A percentile compares a stretch with the other conserved stretches of the same genome.
Conservation (phyloP, 495 filamentous ascomycete species). For the Daldinia decipiens region DNA sequence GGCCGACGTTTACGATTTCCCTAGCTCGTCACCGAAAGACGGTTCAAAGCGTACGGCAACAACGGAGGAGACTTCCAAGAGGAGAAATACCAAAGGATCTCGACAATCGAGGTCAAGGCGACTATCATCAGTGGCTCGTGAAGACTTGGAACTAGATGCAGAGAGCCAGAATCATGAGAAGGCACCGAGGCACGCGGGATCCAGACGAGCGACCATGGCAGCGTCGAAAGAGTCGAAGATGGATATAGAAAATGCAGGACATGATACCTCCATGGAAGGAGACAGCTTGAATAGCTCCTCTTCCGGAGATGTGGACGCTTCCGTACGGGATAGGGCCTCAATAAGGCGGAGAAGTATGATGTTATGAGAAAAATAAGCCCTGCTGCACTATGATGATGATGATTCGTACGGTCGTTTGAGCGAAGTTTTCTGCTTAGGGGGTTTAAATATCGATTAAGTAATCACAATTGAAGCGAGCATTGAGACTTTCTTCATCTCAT, state of each 20-base stretch:
- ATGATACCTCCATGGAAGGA: slow-evolving; percentile 37
- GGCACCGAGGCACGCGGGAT: slow-evolving; percentile 13
- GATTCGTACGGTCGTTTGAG: slow-evolving; percentile 33
- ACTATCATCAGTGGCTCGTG: slow-evolving; percentile 38
- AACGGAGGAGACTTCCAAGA: slow-evolving; percentile 27
- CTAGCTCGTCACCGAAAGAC: slow-evolving; percentile 42
- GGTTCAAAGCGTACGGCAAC: slow-evolving; percentile 23
- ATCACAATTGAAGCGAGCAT: slow-evolving; percentile 15
- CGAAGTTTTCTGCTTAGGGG: slow-evolving; percentile 12
- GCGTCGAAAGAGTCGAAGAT: slow-evolving; percentile 47
- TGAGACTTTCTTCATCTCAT: slow-evolving; percentile 10
- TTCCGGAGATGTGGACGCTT: slow-evolving; percentile 17
- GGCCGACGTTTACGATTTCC: slow-evolving; percentile 51
- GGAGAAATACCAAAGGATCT: slow-evolving; percentile 22
- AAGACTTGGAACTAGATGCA: slow-evolving; percentile 38
- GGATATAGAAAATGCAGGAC: slow-evolving; percentile 27
- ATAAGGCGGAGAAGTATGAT: slow-evolving; percentile 65
- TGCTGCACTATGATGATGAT: slow-evolving; percentile 33
- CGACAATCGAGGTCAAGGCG: slow-evolving; percentile 45
- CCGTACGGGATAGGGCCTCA: slow-evolving; percentile 31
- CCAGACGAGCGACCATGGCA: slow-evolving; percentile 54
- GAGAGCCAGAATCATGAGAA: slow-evolving; percentile 32
- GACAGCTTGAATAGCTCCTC: slow-evolving; percentile 37
- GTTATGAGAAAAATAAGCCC: slow-evolving; percentile 56
- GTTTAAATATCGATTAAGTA: slow-evolving; percentile 22